Evolutionary conservation across 129 eudicot genomes (phyloP).

Genomic region (Glebionis coronaria): DNA sequence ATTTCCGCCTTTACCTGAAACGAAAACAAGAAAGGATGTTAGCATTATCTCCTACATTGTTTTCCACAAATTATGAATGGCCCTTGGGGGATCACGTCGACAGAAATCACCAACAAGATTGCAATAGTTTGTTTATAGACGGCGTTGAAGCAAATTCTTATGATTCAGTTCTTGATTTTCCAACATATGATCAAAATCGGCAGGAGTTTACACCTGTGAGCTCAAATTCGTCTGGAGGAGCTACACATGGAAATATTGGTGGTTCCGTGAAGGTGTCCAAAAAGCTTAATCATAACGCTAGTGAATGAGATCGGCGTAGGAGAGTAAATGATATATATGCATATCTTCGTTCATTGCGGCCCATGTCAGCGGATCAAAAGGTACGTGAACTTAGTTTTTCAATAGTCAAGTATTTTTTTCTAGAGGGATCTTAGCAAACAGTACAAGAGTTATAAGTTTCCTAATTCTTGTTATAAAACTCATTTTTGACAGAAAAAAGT

Average conservation of each 20-base stretch:
- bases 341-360: constrained; percentile 31
- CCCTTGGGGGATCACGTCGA: constrained; percentile 25
- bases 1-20: neutral
- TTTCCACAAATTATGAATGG: constrained; percentile 26
- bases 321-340: constrained; percentile 28
- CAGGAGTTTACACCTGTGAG: constrained; percentile 11
- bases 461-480: neutral
- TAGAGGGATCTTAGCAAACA: too few relatives aligned
- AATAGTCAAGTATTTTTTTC: too few relatives aligned
- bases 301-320: constrained; percentile 39
- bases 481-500: constrained; percentile 50
- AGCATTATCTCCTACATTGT: constrained; percentile 22
- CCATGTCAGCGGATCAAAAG: constrained; percentile 18
- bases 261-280: constrained; percentile 13
- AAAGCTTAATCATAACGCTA: constrained; percentile 34
- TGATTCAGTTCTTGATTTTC: constrained; percentile 11
- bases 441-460: too few relatives aligned
- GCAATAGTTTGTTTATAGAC: neutral
- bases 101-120: constrained; percentile 18
- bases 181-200: constrained; percentile 9
- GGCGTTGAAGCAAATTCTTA: constrained; percentile 22
- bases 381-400: constrained; percentile 1
- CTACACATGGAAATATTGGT: neutral
- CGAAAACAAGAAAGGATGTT: constrained; percentile 9
- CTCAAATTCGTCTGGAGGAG: constrained; percentile 25